Evolutionary conservation across 139 green algal genomes (phyloP), one percentile per base, ranked within the genome.

Genomic region (Raphidocelis subcapitata): DNA sequence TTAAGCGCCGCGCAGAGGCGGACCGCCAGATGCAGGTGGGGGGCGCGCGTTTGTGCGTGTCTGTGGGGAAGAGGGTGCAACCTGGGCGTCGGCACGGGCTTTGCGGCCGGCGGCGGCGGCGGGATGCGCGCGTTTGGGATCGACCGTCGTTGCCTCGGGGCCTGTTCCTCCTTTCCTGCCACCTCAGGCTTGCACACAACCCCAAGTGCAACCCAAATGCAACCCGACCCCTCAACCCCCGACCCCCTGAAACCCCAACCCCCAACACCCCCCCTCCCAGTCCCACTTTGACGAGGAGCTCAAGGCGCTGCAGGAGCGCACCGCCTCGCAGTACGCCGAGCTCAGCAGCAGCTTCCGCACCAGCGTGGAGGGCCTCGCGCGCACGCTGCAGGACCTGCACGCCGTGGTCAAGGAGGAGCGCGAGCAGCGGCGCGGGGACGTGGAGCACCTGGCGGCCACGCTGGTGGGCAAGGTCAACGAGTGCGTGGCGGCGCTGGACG

Each of bases 391-490:
- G 52, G 88, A 87, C 56, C 57, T 93, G 49, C 79, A 91, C 54
- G 29, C 54, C n/a, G 65, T 87, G 24, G 67, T 87, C 73, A 81
- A 79, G 76, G 89, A 92, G 71, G 89, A 94, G 81, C 81, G 85
- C 16, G 86, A 92, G 31, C 80, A 91, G 61, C 77, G 89, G 4
- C 70, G 81, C 31, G 73, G 64, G 29, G 87, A 93, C 69, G 86
- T 92, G 55, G 86, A 92, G 65, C 82, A 90, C 71, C 64, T 92
- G 4, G 83, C 84, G 18, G 77, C 80, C 32, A 88, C 66, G 65
- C 49, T 92, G 28, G 80, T 86, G 14, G 65, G 61, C 65, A 92
- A 90, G 79, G 82, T 91, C 70, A 88, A 90, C 66, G 84, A 89
- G 60, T 88, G 83, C 68, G 81, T 88, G 36, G 65, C 68, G 32